These are phyloP conservation scores for Podospora pseudopauciseta DNA, from an alignment of 495 filamentous ascomycete species.

Conservation along the genomic window DNA sequence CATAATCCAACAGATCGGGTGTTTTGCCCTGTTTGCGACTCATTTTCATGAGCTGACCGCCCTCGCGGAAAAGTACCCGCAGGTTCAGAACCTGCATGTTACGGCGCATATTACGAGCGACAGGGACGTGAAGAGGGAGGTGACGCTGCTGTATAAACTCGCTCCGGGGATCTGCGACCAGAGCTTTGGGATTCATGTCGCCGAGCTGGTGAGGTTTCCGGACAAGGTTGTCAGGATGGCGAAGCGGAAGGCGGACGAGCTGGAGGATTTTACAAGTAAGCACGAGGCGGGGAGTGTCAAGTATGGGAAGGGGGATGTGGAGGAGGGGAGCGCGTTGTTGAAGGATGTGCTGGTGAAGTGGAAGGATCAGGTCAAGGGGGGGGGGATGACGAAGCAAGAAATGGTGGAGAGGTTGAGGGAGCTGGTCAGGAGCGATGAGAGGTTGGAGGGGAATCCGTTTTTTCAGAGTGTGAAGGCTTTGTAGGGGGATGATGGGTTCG, in stretches of 20 bases:
- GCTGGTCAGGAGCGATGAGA: slow-evolving; percentile 66
- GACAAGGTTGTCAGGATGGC: slow-evolving; percentile 98
- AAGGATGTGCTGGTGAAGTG: slow-evolving; percentile 83
- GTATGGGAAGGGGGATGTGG: slow-evolving; percentile 79
- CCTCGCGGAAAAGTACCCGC: slow-evolving; percentile 74
- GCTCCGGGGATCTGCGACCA: slow-evolving; percentile 95
- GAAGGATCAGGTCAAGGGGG: slow-evolving; percentile 74
- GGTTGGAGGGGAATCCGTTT: slow-evolving; percentile 77
- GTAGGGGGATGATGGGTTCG: slow-evolving; percentile 36
- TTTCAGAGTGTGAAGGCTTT: slow-evolving; percentile 84
- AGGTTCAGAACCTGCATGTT: slow-evolving; percentile 91
- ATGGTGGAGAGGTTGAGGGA: slow-evolving; percentile 77
- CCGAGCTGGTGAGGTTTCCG: slow-evolving; percentile 96
- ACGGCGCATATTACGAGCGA: slow-evolving; percentile 77
- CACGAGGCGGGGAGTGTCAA: slow-evolving; percentile 51
- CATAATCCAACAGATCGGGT: slow-evolving; percentile 91
- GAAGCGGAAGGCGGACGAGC: slow-evolving; percentile 93
- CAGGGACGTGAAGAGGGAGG: slow-evolving; percentile 60
- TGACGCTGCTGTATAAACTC: slow-evolving; percentile 94
- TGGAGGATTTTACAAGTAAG: slow-evolving; percentile 90
- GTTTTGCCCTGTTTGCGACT: slow-evolving; percentile 91
- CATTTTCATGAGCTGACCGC: slow-evolving; percentile 98
- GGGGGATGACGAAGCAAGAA: slow-evolving; percentile 65
- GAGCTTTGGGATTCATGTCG: slow-evolving; percentile 96
- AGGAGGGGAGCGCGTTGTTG: slow-evolving; percentile 81